A percentile compares a stretch with the other conserved stretches of the same genome.
Evolutionary conservation across 2,329 filamentous ascomycete species (phyloP).

Genomic region (Epichloe coenophiala): DNA sequence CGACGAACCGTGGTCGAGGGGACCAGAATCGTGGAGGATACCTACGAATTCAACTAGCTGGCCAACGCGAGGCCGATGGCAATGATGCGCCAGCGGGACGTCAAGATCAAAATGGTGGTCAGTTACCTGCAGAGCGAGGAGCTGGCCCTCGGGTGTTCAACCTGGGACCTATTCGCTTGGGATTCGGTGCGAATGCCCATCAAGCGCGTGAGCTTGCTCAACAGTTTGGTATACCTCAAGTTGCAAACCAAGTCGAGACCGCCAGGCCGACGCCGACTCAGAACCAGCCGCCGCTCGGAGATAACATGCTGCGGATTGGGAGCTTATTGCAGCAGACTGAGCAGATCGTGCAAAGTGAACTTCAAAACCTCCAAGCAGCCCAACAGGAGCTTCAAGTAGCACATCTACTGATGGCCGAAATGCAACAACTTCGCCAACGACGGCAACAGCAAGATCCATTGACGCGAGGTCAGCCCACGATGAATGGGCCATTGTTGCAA

Average conservation of each 20-base stretch:
- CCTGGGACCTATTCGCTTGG: slow-evolving; percentile 61
- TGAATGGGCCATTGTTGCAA: slow-evolving; percentile 6
- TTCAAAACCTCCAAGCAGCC: slow-evolving; percentile 46
- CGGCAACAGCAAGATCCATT: slow-evolving; percentile 25
- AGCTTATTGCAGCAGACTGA: slow-evolving; percentile 53
- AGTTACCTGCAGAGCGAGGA: slow-evolving; percentile 9
- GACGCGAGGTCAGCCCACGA: slow-evolving; percentile 10
- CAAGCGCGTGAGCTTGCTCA: slow-evolving; percentile 56
- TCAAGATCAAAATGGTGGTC: slow-evolving; percentile 7
- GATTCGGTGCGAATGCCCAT: slow-evolving; percentile 58
- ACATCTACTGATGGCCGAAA: slow-evolving; percentile 52
- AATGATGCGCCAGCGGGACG: slow-evolving; percentile 7
- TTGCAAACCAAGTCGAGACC: slow-evolving; percentile 11
- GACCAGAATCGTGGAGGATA: slow-evolving; percentile 15
- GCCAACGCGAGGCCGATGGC: slow-evolving; percentile 2
- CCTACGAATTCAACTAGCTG: slow-evolving; percentile 17
- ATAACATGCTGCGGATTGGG: slow-evolving; percentile 34
- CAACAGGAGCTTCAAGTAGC: slow-evolving; percentile 57
- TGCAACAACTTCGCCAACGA: slow-evolving; percentile 47
- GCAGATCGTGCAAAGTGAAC: slow-evolving; percentile 54
- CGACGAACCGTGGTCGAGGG: slow-evolving; percentile 15
- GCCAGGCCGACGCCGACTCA: slow-evolving; percentile 10
- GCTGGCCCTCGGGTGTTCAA: slow-evolving; percentile 50
- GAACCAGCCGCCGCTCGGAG: slow-evolving; percentile 10
- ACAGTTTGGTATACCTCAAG: slow-evolving; percentile 37